Base-by-base conservation (phyloP, 1,284 basidiomycete species). In the Ganoderma leucocontextum region DNA sequence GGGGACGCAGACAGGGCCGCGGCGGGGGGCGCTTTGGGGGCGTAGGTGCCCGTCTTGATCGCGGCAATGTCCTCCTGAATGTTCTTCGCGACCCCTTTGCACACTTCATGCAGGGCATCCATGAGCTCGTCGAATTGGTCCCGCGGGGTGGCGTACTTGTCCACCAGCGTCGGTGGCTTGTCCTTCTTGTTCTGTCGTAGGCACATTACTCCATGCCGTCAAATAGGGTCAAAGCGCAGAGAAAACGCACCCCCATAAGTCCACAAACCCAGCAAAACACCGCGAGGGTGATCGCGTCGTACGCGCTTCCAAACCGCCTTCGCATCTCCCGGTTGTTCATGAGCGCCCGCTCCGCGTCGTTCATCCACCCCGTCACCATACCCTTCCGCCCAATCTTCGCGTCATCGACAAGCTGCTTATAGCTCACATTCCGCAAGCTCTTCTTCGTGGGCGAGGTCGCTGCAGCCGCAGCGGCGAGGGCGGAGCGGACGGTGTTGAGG, bases 401-500 rank as follows among this genome's bases (percentile, higher is more conserved):
- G 42, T 69, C 62, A 7, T 44, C 33, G 4, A 76, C 58, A 13
- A 78, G 64, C 0, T 58, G 49, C 39, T 69, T 64, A 55, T 77
- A 78, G 3, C 70, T 69, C 5, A 75, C 38, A 1, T 25, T 68
- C 8, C 53, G 25, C 15, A 44, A 19, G 0, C 66, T 38, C 58
- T 66, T 68, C 42, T 29, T 39, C 8, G 65, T 29, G 10, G 62
- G 53, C 0, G 67, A 53, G 0, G 65, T 53, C 4, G 61, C 35
- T 1, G 64, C 53, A 5, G 74, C 64, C 1, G 72, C 67, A 0
- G 74, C 69, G 7, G 72, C 60, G 10, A 78, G 74, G 0, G 75
- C 79, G n/a, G 66, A 60, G 17, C 76, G 76, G 57, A 80, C 77
- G 3, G 73, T 77, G 35, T 72, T 73, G 1, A 81, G 63, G 2